Percentiles rank a stretch among this genome's conserved stretches.
Evolutionary conservation across 2,329 filamentous ascomycete species (phyloP).

Genomic region (Neonectria sp.): DNA sequence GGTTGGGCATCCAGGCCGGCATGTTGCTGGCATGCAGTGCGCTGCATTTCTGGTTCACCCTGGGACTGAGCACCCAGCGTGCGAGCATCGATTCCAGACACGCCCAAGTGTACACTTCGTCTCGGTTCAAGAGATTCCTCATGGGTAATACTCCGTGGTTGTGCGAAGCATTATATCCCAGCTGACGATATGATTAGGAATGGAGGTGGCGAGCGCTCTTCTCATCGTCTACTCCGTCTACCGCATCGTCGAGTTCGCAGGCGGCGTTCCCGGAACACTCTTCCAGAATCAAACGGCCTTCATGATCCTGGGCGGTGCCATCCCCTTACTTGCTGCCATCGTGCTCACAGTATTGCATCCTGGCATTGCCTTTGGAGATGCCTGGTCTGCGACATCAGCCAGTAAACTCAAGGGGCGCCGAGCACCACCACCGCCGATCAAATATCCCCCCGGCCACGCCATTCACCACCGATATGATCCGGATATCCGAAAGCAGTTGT

Average conservation of each 20-base stretch:
- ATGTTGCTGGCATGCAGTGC: constrained; percentile 58
- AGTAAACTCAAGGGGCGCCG: constrained; percentile 38
- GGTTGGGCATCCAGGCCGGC: constrained; percentile 60
- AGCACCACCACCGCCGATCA: constrained; percentile 38
- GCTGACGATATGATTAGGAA: constrained; percentile 48
- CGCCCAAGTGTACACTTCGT: constrained; percentile 58
- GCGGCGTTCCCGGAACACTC: constrained; percentile 52
- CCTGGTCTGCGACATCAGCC: constrained; percentile 59
- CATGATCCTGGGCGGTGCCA: constrained; percentile 58
- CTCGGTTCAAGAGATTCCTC: constrained; percentile 60
- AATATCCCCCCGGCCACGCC: constrained; percentile 39
- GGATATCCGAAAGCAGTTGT: constrained; percentile 51
- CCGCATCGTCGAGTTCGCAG: constrained; percentile 57
- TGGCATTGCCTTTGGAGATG: constrained; percentile 56
- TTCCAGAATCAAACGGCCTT: constrained; percentile 57
- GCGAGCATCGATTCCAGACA: constrained; percentile 57
- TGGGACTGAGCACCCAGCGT: constrained; percentile 55
- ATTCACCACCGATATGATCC: constrained; percentile 54
- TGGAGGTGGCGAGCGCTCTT: constrained; percentile 55
- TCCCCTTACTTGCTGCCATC: constrained; percentile 55
- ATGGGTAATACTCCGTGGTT: constrained; percentile 55
- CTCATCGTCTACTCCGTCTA: constrained; percentile 60
- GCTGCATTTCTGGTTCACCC: constrained; percentile 58
- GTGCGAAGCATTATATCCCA: neutral
- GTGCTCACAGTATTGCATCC: constrained; percentile 57